phyloP scores from a whole-genome alignment of 2,329 filamentous ascomycete species.

The Eutypella sp. region DNA sequence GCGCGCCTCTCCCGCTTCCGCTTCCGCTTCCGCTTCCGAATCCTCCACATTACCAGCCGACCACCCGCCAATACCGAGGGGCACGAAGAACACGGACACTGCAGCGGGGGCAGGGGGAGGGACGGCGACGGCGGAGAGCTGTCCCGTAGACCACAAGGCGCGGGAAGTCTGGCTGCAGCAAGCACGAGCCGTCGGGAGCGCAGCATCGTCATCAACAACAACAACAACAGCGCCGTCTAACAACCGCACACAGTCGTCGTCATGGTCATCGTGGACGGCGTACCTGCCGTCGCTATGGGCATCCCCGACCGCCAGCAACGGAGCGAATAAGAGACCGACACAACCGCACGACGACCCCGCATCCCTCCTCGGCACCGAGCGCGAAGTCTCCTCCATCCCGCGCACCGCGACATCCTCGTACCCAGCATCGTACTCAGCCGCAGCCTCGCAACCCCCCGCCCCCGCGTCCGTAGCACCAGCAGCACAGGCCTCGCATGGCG shows the following conservation, averaged over 20 bases:
- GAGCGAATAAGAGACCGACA: background rate
- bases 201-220: slow-evolving; percentile 7
- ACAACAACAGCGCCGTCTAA: slow-evolving; percentile 19
- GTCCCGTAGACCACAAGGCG: slow-evolving; percentile 65
- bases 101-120: slow-evolving; percentile 1
- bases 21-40: slow-evolving; percentile 17
- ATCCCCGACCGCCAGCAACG: slow-evolving; percentile 9
- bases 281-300: slow-evolving; percentile 36
- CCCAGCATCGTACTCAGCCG: background rate
- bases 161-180: slow-evolving; percentile 59
- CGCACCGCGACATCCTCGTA: slow-evolving; percentile 33
- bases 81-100: background rate
- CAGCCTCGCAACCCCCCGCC: slow-evolving; percentile 30
- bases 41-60: slow-evolving; percentile 21
- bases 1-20: slow-evolving; percentile 39
- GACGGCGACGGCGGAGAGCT: slow-evolving; percentile 35
- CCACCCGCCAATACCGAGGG: slow-evolving; percentile 15
- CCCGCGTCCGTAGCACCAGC: slow-evolving; percentile 21
- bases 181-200: slow-evolving; percentile 15
- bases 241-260: slow-evolving; percentile 30
- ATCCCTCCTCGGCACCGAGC: slow-evolving; percentile 53
- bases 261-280: slow-evolving; percentile 38
- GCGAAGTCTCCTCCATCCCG: slow-evolving; percentile 76
- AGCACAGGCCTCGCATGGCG: slow-evolving; percentile 4
- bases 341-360: background rate